phyloP scores from a whole-genome alignment of 441 rosid genomes.

The Geranium incanum region DNA sequence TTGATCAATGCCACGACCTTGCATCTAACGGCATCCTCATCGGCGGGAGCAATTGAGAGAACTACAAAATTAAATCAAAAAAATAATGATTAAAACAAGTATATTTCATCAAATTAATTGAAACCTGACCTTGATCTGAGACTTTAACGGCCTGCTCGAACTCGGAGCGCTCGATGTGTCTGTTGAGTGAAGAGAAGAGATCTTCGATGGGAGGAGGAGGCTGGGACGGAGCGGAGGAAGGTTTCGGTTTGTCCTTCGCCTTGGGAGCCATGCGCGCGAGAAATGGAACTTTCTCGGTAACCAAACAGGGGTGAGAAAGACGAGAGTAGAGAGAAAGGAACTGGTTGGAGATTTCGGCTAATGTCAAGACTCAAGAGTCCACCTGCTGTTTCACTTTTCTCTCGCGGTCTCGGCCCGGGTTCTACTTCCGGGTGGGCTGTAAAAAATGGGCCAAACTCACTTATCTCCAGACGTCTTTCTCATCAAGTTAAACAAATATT shows the following conservation, averaged over 20 bases:
- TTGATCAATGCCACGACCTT: constrained; percentile 69
- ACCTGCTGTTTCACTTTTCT: too few species aligned
- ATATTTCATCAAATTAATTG: too few species aligned
- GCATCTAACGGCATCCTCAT: constrained; percentile 75
- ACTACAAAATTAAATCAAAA: background rate
- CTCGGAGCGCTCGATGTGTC: constrained; percentile 62
- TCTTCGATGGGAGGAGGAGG: constrained; percentile 4
- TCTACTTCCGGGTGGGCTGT: too few species aligned
- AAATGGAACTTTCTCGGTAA: constrained; percentile 1
- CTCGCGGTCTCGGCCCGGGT: too few species aligned
- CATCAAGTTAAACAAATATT: too few species aligned
- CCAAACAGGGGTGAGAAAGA: background rate
- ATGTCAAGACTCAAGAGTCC: too few species aligned
- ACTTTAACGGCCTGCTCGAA: constrained; percentile 57
- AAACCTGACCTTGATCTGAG: constrained; percentile 26
- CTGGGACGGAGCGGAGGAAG: background rate
- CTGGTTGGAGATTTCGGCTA: too few species aligned
- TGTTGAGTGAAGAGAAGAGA: constrained; percentile 17
- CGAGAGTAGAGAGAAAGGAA: background rate
- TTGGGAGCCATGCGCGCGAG: background rate
- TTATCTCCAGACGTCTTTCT: too few species aligned
- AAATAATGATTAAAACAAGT: background rate
- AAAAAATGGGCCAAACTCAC: too few species aligned
- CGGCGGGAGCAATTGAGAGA: background rate
- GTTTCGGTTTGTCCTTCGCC: background rate